phyloP scores from a whole-genome alignment of 257 asterid genomes.

The Primulina eburnea region DNA sequence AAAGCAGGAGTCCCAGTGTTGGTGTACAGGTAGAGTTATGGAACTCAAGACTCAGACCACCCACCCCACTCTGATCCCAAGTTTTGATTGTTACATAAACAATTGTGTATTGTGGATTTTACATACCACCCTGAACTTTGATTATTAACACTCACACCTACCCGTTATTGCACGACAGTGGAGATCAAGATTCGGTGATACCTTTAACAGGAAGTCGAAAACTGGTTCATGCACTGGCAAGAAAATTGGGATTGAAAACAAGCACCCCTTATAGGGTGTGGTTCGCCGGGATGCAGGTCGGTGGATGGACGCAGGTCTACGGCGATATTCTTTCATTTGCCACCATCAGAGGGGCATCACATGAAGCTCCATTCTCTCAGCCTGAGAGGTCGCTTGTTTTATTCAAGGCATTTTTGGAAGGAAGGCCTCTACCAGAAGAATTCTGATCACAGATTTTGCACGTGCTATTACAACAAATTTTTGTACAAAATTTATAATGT shows the following conservation, averaged over 20 bases:
- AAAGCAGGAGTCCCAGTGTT: conserved; percentile 67
- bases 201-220: conserved; percentile 75
- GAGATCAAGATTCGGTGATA: conserved; percentile 87
- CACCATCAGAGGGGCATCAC: conserved; percentile 75
- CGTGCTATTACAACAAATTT: neutral
- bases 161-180: conserved; percentile 37
- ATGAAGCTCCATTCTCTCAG: conserved; percentile 85
- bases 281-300: conserved; percentile 86
- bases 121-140: too few relatives aligned
- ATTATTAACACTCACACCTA: too few relatives aligned
- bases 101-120: too few relatives aligned
- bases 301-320: conserved; percentile 77
- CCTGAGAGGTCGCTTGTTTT: conserved; percentile 74
- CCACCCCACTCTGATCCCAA: neutral
- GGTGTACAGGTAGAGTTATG: conserved; percentile 53
- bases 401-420: conserved; percentile 69
- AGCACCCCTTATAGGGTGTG: conserved; percentile 66
- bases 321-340: conserved; percentile 59
- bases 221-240: conserved; percentile 56
- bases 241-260: conserved; percentile 39
- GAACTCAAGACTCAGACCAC: neutral
- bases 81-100: neutral
- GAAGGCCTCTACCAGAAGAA: conserved; percentile 60
- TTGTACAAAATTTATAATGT: neutral
- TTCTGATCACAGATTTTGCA: conserved; percentile 28